phyloP scores from a whole-genome alignment of 768 basidiomycete species.

The Porphyrellus cyaneotinctus region DNA sequence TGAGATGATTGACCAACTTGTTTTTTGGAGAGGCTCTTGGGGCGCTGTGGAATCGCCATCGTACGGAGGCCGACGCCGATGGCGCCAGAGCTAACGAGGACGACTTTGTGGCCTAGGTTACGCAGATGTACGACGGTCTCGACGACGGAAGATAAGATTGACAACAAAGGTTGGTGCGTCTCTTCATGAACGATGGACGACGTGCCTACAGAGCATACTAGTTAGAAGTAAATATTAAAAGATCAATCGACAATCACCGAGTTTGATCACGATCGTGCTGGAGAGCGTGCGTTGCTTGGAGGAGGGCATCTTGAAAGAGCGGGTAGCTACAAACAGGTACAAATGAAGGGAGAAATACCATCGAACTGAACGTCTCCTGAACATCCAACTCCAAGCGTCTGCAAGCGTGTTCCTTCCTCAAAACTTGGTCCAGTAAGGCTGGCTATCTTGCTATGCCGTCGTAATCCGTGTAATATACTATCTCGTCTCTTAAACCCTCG shows the following conservation, averaged over 20 bases:
- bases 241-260: conserved; percentile 46
- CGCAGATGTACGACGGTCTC: conserved; percentile 84
- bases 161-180: conserved; percentile 88
- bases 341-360: no score
- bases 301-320: conserved; percentile 7
- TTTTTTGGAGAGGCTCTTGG: conserved; percentile 85
- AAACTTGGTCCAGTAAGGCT: not conserved
- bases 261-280: conserved; percentile 81
- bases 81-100: conserved; percentile 95
- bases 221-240: conserved; percentile 8
- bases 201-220: conserved; percentile 48
- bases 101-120: conserved; percentile 84
- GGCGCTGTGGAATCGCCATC: conserved; percentile 77
- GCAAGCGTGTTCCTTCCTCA: no score
- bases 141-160: conserved; percentile 86
- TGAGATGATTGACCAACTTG: conserved; percentile 55
- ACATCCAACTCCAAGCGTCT: no score
- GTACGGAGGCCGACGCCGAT: conserved; percentile 92
- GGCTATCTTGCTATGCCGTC: conserved; percentile 27
- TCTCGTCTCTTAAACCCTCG: conserved; percentile 3
- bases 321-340: no score
- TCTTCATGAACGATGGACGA: conserved; percentile 96
- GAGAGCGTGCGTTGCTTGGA: conserved; percentile 30
- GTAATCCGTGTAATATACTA: conserved; percentile 25
- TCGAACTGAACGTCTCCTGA: no score